Evolutionary conservation across 2,329 filamentous ascomycete genomes (phyloP).

Genomic region (Xylaria digitata): DNA sequence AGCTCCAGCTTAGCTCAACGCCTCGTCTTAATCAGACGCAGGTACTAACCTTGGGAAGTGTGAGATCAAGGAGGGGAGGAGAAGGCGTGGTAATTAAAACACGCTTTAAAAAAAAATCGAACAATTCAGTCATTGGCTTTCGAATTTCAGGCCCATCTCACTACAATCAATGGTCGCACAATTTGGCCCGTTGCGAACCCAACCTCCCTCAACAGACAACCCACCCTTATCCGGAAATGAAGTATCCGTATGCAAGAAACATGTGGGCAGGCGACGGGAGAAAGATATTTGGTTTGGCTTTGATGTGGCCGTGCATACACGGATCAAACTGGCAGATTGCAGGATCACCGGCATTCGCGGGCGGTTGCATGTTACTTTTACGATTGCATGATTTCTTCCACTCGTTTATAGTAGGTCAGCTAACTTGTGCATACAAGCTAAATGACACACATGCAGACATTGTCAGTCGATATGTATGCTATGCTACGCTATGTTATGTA

Average conservation of each 20-base stretch:
- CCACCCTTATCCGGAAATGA: background rate
- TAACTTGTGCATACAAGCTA: background rate
- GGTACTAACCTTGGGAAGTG: too few relatives aligned
- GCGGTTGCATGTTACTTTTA: constrained; percentile 29
- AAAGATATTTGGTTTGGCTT: constrained; percentile 4
- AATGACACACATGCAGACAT: background rate
- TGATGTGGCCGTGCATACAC: constrained; percentile 26
- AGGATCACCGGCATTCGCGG: constrained; percentile 32
- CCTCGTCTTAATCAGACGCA: too few relatives aligned
- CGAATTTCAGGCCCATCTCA: too few relatives aligned
- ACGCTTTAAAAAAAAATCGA: too few relatives aligned
- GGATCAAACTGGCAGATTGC: constrained; percentile 33
- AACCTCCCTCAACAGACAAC: background rate
- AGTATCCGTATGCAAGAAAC: constrained; percentile 21
- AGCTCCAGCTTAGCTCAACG: too few relatives aligned
- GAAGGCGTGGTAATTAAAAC: too few relatives aligned
- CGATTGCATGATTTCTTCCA: constrained; percentile 25
- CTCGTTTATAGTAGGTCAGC: background rate
- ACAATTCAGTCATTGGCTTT: too few relatives aligned
- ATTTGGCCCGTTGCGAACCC: background rate
- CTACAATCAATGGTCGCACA: too few relatives aligned
- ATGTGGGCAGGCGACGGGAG: constrained; percentile 28
- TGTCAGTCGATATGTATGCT: background rate
- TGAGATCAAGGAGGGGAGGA: too few relatives aligned
- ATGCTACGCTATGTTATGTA: background rate